These are phyloP conservation scores for Gentiana straminea DNA, from an alignment of 257 asterid genomes.

Conservation along the genomic window DNA sequence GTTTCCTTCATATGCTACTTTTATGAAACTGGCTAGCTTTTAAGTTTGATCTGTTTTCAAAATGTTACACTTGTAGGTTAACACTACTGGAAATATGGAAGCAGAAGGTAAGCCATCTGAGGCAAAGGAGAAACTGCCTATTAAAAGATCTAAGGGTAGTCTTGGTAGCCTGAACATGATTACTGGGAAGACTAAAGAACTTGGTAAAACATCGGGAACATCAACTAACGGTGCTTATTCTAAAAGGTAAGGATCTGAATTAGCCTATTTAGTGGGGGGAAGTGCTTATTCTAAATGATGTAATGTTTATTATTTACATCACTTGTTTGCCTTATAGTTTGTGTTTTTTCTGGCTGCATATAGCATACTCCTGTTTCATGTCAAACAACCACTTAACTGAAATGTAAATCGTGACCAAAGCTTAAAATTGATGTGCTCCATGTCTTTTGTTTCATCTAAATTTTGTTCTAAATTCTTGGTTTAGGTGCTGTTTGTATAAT, in stretches of 20 bases:
- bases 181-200: conserved; percentile 59
- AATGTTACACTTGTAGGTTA: conserved; percentile 32
- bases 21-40: neutral
- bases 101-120: conserved; percentile 70
- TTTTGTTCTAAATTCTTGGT: too few relatives aligned
- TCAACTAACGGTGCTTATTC: conserved; percentile 64
- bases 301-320: too few relatives aligned
- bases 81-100: conserved; percentile 48
- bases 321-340: too few relatives aligned
- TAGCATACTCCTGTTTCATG: too few relatives aligned
- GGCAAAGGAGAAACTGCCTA: conserved; percentile 76
- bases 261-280: neutral
- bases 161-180: conserved; percentile 82
- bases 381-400: too few relatives aligned
- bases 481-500: too few relatives aligned
- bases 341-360: too few relatives aligned
- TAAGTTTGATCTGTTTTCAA: neutral
- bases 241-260: conserved; percentile 44
- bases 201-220: conserved; percentile 52
- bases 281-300: too few relatives aligned
- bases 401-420: too few relatives aligned
- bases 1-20: neutral
- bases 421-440: too few relatives aligned
- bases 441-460: too few relatives aligned
- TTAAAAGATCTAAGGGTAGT: conserved; percentile 90